phyloP scores from a whole-genome alignment of 306 rosid species.

The Medicago truncatula region DNA sequence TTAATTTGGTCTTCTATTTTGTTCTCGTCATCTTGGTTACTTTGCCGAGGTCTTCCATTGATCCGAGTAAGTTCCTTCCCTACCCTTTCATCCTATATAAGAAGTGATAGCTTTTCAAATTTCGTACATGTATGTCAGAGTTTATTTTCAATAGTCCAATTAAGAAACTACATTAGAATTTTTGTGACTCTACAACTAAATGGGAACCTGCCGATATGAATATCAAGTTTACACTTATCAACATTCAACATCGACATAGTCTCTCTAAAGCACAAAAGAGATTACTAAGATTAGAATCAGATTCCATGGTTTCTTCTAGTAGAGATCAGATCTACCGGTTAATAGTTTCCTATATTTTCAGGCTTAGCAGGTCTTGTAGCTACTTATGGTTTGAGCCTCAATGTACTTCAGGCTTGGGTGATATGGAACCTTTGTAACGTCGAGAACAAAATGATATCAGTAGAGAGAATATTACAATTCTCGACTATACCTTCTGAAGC shows the following conservation, averaged over 20 bases:
- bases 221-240: too few relatives aligned
- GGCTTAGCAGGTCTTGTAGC: neutral
- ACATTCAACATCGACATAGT: too few relatives aligned
- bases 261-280: too few relatives aligned
- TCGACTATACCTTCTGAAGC: constrained; percentile 59
- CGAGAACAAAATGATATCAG: constrained; percentile 82
- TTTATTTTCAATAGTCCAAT: too few relatives aligned
- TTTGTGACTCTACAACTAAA: too few relatives aligned
- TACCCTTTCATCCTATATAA: too few relatives aligned
- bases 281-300: too few relatives aligned
- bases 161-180: too few relatives aligned
- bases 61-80: constrained; percentile 61
- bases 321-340: too few relatives aligned
- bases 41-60: constrained; percentile 69
- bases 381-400: neutral
- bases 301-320: too few relatives aligned
- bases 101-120: neutral
- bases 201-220: too few relatives aligned
- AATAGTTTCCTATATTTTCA: neutral
- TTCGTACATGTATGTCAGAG: neutral
- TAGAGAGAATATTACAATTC: constrained; percentile 77
- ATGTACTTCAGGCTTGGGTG: neutral
- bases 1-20: constrained; percentile 65
- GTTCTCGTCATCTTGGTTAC: constrained; percentile 66
- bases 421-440: constrained; percentile 60